Conservation (phyloP, 2,329 filamentous ascomycete species). For the Aspergillus terreus region DNA sequence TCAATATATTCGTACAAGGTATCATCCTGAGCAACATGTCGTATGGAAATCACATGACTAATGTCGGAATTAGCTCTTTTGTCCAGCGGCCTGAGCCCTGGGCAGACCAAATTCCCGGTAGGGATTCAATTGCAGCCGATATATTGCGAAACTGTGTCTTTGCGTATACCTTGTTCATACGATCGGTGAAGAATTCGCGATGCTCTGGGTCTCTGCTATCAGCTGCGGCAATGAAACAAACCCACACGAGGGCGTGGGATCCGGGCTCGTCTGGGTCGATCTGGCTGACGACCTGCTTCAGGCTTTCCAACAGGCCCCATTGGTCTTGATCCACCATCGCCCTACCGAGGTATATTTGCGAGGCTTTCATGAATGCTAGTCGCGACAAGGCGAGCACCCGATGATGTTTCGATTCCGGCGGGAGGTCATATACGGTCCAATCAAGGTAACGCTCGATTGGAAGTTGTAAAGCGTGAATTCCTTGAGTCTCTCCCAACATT, state of each 20-base stretch:
- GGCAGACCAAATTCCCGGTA: slow-evolving; percentile 33
- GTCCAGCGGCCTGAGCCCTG: slow-evolving; percentile 14
- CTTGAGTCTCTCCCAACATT: slow-evolving; percentile 14
- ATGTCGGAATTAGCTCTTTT: slow-evolving; percentile 10
- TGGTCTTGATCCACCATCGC: slow-evolving; percentile 11
- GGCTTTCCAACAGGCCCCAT: slow-evolving; percentile 23
- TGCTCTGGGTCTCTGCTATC: slow-evolving; percentile 36
- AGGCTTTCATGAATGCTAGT: slow-evolving; percentile 18
- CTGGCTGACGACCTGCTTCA: slow-evolving; percentile 27
- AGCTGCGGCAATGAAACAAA: slow-evolving; percentile 40
- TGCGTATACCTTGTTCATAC: slow-evolving; percentile 27
- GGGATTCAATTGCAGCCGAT: slow-evolving; percentile 29
- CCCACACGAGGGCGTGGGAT: slow-evolving; percentile 40
- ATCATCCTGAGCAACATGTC: too few species aligned
- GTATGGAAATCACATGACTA: slow-evolving; percentile 11
- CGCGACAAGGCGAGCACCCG: slow-evolving; percentile 8
- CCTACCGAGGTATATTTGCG: slow-evolving; percentile 21
- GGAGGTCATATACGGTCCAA: slow-evolving; percentile 14
- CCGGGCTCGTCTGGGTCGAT: slow-evolving; percentile 28
- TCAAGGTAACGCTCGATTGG: slow-evolving; percentile 11
- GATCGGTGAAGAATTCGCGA: slow-evolving; percentile 31
- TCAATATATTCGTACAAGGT: too few species aligned
- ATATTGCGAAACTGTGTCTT: slow-evolving; percentile 40
- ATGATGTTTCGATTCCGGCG: slow-evolving; percentile 8
- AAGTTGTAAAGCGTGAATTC: slow-evolving; percentile 8